Evolutionary conservation across 1,139 yeast species (phyloP).

Genomic region (Pichia sp.): DNA sequence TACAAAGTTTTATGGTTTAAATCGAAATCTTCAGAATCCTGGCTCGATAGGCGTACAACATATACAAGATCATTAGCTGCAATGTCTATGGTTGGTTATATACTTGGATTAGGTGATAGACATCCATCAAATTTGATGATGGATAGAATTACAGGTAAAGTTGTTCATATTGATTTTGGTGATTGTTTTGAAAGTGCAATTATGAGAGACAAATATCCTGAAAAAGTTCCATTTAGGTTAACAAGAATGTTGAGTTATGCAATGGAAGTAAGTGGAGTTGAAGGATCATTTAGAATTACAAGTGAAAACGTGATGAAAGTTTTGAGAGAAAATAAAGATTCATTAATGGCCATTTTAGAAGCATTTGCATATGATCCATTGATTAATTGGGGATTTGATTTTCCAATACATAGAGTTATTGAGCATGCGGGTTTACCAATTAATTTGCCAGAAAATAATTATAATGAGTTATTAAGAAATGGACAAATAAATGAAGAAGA

Average conservation of each 20-base stretch:
- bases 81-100: slow-evolving; percentile 98
- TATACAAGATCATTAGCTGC: slow-evolving; percentile 94
- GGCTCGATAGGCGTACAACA: slow-evolving; percentile 96
- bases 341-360: slow-evolving; percentile 94
- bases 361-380: slow-evolving; percentile 98
- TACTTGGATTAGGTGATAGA: slow-evolving; percentile 92
- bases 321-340: slow-evolving; percentile 86
- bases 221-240: slow-evolving; percentile 93
- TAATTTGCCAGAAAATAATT: slow-evolving; percentile 56
- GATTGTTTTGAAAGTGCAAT: slow-evolving; percentile 99
- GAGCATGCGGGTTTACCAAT: slow-evolving; percentile 57
- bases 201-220: slow-evolving; percentile 92
- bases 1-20: slow-evolving; percentile 95
- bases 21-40: slow-evolving; percentile 91
- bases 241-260: slow-evolving; percentile 97
- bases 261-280: slow-evolving; percentile 98
- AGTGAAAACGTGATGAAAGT: slow-evolving; percentile 97
- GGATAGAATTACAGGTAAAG: slow-evolving; percentile 90
- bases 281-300: slow-evolving; percentile 93
- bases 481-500: slow-evolving; percentile 76
- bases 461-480: slow-evolving; percentile 59
- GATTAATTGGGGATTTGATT: slow-evolving; percentile 97
- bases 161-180: slow-evolving; percentile 95
- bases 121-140: slow-evolving; percentile 97
- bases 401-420: slow-evolving; percentile 74